Conservation (phyloP, 345 rosid species). For the Ailanthus altissimus region DNA sequence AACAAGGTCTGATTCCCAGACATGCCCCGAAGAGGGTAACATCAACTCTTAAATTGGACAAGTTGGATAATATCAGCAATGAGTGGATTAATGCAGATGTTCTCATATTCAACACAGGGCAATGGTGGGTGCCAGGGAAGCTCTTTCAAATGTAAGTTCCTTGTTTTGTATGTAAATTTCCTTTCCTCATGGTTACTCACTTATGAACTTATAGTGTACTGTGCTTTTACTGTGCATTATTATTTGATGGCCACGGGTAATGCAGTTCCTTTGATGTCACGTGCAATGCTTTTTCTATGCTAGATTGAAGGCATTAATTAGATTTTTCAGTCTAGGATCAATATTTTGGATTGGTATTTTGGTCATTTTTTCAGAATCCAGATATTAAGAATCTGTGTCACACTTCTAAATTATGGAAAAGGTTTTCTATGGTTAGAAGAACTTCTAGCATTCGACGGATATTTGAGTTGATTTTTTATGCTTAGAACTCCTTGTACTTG, state of each 20-base stretch:
- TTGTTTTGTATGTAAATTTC: slow-evolving; percentile 12
- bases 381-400: background rate
- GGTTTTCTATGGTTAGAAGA: background rate
- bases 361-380: background rate
- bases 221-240: background rate
- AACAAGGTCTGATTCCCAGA: slow-evolving; percentile 65
- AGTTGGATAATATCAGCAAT: slow-evolving; percentile 69
- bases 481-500: background rate
- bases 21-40: slow-evolving; percentile 79
- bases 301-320: background rate
- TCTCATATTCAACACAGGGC: slow-evolving; percentile 87
- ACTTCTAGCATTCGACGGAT: background rate
- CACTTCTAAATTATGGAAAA: background rate
- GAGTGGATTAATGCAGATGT: slow-evolving; percentile 75
- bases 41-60: slow-evolving; percentile 68
- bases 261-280: background rate
- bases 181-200: slow-evolving; percentile 5
- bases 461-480: background rate
- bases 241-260: background rate
- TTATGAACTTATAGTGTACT: background rate
- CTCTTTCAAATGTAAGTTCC: slow-evolving; percentile 75
- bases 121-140: slow-evolving; percentile 99
- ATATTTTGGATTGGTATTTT: background rate
- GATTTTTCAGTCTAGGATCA: background rate
- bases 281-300: background rate